phyloP scores from a whole-genome alignment of 1,284 basidiomycete genomes.

The Ustilago bromivora region DNA sequence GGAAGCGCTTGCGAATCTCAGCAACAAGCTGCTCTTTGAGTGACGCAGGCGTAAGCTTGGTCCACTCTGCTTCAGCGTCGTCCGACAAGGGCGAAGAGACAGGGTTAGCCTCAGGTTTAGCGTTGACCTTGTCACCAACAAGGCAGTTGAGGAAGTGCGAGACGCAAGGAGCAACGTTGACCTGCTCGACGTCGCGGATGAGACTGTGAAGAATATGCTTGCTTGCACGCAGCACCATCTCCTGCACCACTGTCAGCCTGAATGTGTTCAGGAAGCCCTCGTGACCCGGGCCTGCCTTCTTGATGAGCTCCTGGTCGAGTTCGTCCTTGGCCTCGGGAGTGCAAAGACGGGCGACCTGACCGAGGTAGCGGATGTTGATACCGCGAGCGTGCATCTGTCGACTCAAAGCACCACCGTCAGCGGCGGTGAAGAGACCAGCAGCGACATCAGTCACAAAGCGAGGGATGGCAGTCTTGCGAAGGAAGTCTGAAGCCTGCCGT shows the following conservation, averaged over 20 bases:
- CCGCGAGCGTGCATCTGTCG: conserved; percentile 73
- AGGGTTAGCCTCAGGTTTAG: conserved; percentile 70
- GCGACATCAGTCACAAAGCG: conserved; percentile 72
- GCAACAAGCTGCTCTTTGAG: conserved; percentile 70
- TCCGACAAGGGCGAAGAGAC: conserved; percentile 48
- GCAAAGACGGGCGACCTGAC: conserved; percentile 70
- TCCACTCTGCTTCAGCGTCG: conserved; percentile 68
- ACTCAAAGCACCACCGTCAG: conserved; percentile 73
- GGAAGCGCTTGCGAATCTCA: conserved; percentile 72
- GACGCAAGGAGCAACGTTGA: conserved; percentile 54
- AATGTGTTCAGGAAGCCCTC: conserved; percentile 64
- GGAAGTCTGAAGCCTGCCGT: conserved; percentile 73
- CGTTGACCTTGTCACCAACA: conserved; percentile 71
- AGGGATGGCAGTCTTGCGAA: conserved; percentile 72
- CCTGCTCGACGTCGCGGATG: conserved; percentile 47
- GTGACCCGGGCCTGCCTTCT: conserved; percentile 63
- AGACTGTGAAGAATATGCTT: conserved; percentile 73
- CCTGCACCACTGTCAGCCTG: conserved; percentile 71
- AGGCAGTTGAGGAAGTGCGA: conserved; percentile 76
- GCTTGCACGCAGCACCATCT: conserved; percentile 74
- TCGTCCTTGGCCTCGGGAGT: conserved; percentile 70
- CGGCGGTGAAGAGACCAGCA: conserved; percentile 71
- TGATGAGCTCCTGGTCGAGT: conserved; percentile 60
- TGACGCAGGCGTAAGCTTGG: conserved; percentile 72
- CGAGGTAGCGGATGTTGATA: conserved; percentile 76